A percentile compares a stretch with the other conserved stretches of the same genome.
phyloP scores from a whole-genome alignment of 1,284 basidiomycete genomes.

The Leccinum insolens region DNA sequence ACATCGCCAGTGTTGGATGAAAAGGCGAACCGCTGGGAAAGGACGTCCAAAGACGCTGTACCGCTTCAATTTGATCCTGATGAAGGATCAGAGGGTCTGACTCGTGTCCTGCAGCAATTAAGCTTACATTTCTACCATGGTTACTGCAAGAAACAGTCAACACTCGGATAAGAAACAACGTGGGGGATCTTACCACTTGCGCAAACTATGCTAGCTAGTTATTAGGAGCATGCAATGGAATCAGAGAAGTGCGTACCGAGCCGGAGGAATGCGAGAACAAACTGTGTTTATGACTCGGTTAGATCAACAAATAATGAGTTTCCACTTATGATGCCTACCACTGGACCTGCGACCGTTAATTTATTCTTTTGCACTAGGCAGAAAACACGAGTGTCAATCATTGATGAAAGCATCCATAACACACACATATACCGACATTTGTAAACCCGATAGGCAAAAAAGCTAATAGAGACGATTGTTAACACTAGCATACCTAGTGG shows the following conservation, averaged over 20 bases:
- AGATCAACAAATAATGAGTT: neutral
- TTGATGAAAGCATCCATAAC: neutral
- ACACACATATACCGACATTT: conserved; percentile 17
- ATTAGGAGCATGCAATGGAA: neutral
- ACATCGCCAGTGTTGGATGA: neutral
- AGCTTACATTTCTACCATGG: conserved; percentile 28
- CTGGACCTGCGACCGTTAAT: conserved; percentile 18
- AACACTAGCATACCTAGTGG: neutral
- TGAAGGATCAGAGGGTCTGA: neutral
- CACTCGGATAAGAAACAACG: neutral
- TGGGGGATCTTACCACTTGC: conserved; percentile 21
- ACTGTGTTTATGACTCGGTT: conserved; percentile 11
- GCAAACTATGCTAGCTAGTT: conserved; percentile 12
- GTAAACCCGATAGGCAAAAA: conserved; percentile 30
- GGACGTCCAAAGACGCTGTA: conserved; percentile 17
- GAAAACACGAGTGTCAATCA: neutral
- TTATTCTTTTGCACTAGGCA: conserved; percentile 22
- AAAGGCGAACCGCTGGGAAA: conserved; percentile 18
- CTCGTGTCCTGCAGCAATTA: neutral
- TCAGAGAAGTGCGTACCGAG: conserved; percentile 14
- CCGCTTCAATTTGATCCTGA: conserved; percentile 18
- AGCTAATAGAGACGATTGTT: conserved; percentile 17
- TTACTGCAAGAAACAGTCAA: conserved; percentile 12
- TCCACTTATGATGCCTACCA: conserved; percentile 14
- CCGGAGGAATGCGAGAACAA: conserved; percentile 20